These are phyloP conservation scores for Linum lewisii DNA, from an alignment of 345 rosid species.

Conservation along the genomic window DNA sequence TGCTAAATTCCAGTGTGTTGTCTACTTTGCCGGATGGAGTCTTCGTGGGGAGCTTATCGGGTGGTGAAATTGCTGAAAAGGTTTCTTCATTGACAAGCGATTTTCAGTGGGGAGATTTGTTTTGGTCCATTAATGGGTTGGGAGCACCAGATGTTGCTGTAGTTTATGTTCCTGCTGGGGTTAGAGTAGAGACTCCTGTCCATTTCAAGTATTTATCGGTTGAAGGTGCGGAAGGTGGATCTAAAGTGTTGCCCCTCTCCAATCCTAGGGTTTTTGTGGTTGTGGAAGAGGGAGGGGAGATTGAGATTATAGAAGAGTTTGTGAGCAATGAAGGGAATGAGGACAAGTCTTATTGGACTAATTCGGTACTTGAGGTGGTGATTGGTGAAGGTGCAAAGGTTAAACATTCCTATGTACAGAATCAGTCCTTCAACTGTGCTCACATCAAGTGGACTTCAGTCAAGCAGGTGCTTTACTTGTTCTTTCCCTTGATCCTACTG, in stretches of 20 bases:
- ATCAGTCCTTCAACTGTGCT: slow-evolving; percentile 59
- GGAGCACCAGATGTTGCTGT: slow-evolving; percentile 84
- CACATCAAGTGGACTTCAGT: slow-evolving; percentile 89
- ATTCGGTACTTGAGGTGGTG: slow-evolving; percentile 66
- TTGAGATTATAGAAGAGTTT: slow-evolving; percentile 77
- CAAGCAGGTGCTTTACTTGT: slow-evolving; percentile 46
- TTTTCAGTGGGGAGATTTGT: slow-evolving; percentile 71
- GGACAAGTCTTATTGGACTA: slow-evolving; percentile 54
- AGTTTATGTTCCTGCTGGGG: slow-evolving; percentile 72
- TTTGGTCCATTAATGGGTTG: slow-evolving; percentile 81
- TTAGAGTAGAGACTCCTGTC: slow-evolving; percentile 56
- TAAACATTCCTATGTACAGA: slow-evolving; percentile 77
- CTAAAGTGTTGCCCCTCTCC: slow-evolving; percentile 58
- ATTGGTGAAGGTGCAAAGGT: slow-evolving; percentile 54
- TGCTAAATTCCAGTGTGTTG: slow-evolving; percentile 32
- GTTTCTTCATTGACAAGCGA: slow-evolving; percentile 36
- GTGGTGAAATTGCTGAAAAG: slow-evolving; percentile 33
- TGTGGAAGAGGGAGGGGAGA: slow-evolving; percentile 79
- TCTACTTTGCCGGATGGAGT: slow-evolving; percentile 63
- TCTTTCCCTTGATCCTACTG: not conserved
- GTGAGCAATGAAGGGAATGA: slow-evolving; percentile 34
- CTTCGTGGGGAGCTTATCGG: slow-evolving; percentile 57
- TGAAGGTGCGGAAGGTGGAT: slow-evolving; percentile 47
- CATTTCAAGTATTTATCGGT: slow-evolving; percentile 60
- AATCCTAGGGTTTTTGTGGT: slow-evolving; percentile 81